Conservation (phyloP, 2,329 filamentous ascomycete genomes). For the Fusarium miscanthi region DNA sequence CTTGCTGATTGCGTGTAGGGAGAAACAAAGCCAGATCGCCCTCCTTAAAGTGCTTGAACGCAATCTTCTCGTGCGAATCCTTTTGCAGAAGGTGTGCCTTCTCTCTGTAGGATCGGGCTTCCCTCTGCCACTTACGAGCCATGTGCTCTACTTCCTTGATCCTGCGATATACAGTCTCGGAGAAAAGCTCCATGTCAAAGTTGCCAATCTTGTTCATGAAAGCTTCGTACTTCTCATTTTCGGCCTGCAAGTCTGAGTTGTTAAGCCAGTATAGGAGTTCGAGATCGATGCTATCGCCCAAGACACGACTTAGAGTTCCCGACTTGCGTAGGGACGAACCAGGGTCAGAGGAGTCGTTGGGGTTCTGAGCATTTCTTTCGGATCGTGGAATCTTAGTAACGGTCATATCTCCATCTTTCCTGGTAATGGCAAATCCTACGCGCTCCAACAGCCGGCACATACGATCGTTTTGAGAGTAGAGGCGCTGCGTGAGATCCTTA, state of each 20-base stretch:
- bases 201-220: conserved; percentile 79
- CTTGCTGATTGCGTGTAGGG: conserved; percentile 92
- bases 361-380: conserved; percentile 66
- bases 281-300: conserved; percentile 73
- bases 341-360: conserved; percentile 68
- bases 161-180: conserved; percentile 86
- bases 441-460: conserved; percentile 86
- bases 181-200: conserved; percentile 87
- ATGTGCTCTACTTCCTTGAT: conserved; percentile 94
- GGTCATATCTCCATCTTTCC: conserved; percentile 77
- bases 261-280: conserved; percentile 87
- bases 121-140: conserved; percentile 91
- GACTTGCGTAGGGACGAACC: conserved; percentile 65
- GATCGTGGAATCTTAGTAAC: conserved; percentile 77
- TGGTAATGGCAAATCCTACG: conserved; percentile 83
- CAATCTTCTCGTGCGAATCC: conserved; percentile 95
- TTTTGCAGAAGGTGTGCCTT: conserved; percentile 83
- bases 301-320: conserved; percentile 64
- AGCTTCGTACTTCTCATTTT: conserved; percentile 77
- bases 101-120: conserved; percentile 87
- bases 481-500: conserved; percentile 83
- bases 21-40: conserved; percentile 94
- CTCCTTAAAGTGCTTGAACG: conserved; percentile 95
- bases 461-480: conserved; percentile 86
- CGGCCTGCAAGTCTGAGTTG: conserved; percentile 70